These are phyloP conservation scores for Termitomyces sp. DNA, from an alignment of 768 basidiomycete genomes.

Conservation along the genomic window DNA sequence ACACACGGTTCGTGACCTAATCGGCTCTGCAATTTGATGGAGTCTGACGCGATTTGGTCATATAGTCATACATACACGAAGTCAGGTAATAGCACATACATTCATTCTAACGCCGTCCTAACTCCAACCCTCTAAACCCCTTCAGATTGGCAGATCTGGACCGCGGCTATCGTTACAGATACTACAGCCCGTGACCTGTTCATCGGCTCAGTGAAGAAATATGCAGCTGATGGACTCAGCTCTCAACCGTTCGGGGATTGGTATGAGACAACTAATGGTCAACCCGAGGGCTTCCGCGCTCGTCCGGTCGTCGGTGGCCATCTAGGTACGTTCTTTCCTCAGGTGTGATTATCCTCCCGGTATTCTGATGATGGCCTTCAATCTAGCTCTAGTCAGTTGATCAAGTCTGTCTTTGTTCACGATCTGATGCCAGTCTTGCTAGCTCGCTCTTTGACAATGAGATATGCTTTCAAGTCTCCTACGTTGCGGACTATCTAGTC, in stretches of 20 bases:
- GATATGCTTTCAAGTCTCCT: background rate
- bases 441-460: constrained; percentile 4
- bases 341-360: background rate
- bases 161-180: constrained; percentile 45
- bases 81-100: constrained; percentile 29
- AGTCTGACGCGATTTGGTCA: background rate
- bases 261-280: constrained; percentile 51
- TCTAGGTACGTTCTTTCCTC: constrained; percentile 25
- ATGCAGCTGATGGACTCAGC: constrained; percentile 41
- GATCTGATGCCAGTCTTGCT: background rate
- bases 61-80: constrained; percentile 50
- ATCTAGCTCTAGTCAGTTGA: constrained; percentile 7
- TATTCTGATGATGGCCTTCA: background rate
- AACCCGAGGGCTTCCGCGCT: constrained; percentile 45
- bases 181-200: constrained; percentile 41
- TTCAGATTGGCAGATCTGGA: constrained; percentile 57
- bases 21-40: background rate
- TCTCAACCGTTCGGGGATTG: constrained; percentile 39
- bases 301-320: constrained; percentile 62
- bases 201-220: constrained; percentile 44
- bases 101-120: background rate
- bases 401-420: background rate
- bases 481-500: too few species aligned
- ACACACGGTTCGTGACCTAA: constrained; percentile 31
- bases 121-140: background rate